Conservation (phyloP, 495 filamentous ascomycete species). For the Neurospora hispaniola region DNA sequence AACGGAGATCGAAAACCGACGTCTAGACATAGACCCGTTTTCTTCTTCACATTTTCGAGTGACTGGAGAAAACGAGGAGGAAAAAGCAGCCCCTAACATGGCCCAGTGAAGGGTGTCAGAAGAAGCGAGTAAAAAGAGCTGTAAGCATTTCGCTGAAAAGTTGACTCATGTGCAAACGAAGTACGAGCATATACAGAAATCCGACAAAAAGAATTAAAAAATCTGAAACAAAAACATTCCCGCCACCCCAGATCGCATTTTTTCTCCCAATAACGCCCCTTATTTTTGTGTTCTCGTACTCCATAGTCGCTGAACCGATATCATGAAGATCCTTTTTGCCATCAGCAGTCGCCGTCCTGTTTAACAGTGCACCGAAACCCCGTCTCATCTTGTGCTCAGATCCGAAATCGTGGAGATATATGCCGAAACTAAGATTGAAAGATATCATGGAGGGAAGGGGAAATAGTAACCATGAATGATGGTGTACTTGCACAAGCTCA, state of each 20-base stretch:
- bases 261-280: not conserved
- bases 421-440: not conserved
- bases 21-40: not conserved
- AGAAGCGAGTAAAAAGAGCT: not conserved
- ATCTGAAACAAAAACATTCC: not conserved
- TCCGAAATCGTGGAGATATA: not conserved
- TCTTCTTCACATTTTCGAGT: not conserved
- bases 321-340: not conserved
- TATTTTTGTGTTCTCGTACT: not conserved
- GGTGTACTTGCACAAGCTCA: not conserved
- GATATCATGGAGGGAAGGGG: not conserved
- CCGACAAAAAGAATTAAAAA: not conserved
- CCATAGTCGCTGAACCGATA: not conserved
- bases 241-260: not conserved
- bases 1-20: not conserved
- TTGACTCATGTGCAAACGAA: not conserved
- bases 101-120: not conserved
- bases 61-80: not conserved
- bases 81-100: not conserved
- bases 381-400: not conserved
- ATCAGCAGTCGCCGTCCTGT: not conserved
- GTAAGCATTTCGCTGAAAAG: not conserved
- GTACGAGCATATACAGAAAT: not conserved
- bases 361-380: not conserved
- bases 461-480: not conserved